Evolutionary conservation across 306 rosid genomes (phyloP).

Genomic region (Acmispon strigosus): DNA sequence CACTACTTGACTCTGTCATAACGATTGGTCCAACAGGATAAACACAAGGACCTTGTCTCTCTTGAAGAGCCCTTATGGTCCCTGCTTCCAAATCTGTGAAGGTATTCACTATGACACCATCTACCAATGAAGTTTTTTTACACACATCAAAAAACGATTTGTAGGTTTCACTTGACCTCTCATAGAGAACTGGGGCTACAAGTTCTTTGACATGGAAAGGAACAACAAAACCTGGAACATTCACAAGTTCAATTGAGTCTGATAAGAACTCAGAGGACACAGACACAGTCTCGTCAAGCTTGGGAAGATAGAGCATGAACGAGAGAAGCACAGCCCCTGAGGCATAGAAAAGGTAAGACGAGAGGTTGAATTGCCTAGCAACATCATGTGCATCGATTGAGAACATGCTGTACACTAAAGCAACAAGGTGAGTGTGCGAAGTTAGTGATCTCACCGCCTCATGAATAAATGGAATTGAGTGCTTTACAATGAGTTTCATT

Average conservation of each 20-base stretch:
- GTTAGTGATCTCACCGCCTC: neutral
- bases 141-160: neutral
- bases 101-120: constrained; percentile 24
- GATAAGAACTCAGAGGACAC: neutral
- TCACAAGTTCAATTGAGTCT: neutral
- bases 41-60: neutral
- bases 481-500: neutral
- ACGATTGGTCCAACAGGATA: constrained; percentile 31
- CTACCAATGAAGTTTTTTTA: neutral
- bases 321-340: neutral
- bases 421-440: neutral
- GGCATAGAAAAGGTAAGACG: neutral
- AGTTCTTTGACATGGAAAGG: constrained; percentile 19
- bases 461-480: constrained; percentile 16
- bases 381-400: neutral
- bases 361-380: constrained; percentile 21
- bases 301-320: neutral
- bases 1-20: neutral
- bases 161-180: constrained; percentile 6
- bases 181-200: neutral
- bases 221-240: neutral
- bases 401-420: neutral
- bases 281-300: neutral
- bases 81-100: constrained; percentile 11
- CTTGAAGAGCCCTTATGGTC: neutral